Evolutionary conservation across 495 filamentous ascomycete species (phyloP).

Genomic region (Aspergillus hancockii): DNA sequence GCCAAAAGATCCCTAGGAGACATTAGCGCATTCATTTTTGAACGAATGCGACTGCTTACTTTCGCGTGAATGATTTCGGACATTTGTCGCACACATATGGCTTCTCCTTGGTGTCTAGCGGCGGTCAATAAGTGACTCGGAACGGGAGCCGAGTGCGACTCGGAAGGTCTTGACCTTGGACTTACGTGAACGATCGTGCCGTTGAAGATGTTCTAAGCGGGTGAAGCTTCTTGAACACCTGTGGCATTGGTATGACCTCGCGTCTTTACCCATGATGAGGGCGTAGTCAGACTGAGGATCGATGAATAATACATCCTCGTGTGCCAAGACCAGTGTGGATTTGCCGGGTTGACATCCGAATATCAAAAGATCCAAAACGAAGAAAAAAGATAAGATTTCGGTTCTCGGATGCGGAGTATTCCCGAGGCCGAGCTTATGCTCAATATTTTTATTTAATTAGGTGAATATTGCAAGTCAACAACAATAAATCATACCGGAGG

Average conservation of each 20-base stretch:
- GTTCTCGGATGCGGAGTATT: too few species aligned
- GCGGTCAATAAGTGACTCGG: conserved; percentile 15
- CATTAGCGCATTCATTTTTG: not conserved
- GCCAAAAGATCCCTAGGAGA: conserved; percentile 34
- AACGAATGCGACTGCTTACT: conserved; percentile 23
- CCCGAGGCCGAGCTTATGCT: too few species aligned
- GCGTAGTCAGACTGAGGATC: not conserved
- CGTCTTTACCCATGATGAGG: conserved; percentile 18
- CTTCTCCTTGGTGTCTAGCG: conserved; percentile 46
- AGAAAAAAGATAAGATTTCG: too few species aligned
- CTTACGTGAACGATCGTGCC: conserved; percentile 47
- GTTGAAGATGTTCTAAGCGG: conserved; percentile 45
- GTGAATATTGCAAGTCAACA: too few species aligned
- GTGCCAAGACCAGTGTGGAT: too few species aligned
- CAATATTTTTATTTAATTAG: too few species aligned
- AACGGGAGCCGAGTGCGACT: not conserved
- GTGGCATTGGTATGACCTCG: conserved; percentile 39
- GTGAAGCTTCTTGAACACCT: conserved; percentile 40
- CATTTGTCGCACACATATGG: conserved; percentile 40
- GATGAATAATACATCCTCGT: not conserved
- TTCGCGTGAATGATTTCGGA: conserved; percentile 44
- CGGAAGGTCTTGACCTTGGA: not conserved
- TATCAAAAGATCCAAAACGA: too few species aligned
- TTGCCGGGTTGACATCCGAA: too few species aligned
- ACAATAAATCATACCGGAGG: too few species aligned